phyloP scores from a whole-genome alignment of 768 basidiomycete genomes.

The Nidularia sp. region DNA sequence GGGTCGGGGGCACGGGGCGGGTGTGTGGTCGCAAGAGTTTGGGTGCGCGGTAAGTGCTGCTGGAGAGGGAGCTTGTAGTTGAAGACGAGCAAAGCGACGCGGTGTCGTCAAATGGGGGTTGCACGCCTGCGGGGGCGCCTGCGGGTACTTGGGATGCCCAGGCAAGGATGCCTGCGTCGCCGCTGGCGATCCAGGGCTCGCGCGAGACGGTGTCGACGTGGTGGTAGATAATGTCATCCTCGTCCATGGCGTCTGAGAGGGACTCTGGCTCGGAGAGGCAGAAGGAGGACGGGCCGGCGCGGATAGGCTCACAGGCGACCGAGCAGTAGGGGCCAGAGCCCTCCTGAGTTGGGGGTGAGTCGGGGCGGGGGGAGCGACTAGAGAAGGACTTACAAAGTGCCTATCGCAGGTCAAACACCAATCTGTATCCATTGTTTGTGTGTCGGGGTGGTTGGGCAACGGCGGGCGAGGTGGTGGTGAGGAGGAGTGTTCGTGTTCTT shows the following conservation, averaged over 20 bases:
- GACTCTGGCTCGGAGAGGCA: conserved; percentile 3
- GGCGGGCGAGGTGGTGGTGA: conserved; percentile 11
- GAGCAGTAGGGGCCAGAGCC: conserved; percentile 51
- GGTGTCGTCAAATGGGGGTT: conserved; percentile 8
- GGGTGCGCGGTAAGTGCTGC: conserved; percentile 22
- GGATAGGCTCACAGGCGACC: conserved; percentile 24
- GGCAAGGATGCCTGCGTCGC: conserved; percentile 38
- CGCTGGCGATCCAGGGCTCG: conserved; percentile 31
- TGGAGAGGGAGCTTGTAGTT: conserved; percentile 12
- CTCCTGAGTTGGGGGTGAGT: conserved; percentile 18
- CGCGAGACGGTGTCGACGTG: conserved; percentile 8
- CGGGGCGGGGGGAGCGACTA: conserved; percentile 10
- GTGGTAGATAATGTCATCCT: conserved; percentile 20
- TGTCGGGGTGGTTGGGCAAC: conserved; percentile 10
- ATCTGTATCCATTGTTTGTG: conserved; percentile 55
- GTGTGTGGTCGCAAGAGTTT: conserved; percentile 32
- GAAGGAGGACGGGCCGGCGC: conserved; percentile 20
- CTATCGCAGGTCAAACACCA: conserved; percentile 69
- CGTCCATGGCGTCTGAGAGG: conserved; percentile 11
- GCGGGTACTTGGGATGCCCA: conserved; percentile 39
- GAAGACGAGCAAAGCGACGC: conserved; percentile 10
- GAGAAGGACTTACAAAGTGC: conserved; percentile 42
- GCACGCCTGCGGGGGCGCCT: conserved; percentile 17
- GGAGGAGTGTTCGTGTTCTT: conserved; percentile 3
- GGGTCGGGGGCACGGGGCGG: conserved; percentile 42